A percentile compares a stretch with the other conserved stretches of the same genome.
These are phyloP conservation scores for Hygrocybe punicea DNA, from an alignment of 768 basidiomycete species.

Conservation along the genomic window DNA sequence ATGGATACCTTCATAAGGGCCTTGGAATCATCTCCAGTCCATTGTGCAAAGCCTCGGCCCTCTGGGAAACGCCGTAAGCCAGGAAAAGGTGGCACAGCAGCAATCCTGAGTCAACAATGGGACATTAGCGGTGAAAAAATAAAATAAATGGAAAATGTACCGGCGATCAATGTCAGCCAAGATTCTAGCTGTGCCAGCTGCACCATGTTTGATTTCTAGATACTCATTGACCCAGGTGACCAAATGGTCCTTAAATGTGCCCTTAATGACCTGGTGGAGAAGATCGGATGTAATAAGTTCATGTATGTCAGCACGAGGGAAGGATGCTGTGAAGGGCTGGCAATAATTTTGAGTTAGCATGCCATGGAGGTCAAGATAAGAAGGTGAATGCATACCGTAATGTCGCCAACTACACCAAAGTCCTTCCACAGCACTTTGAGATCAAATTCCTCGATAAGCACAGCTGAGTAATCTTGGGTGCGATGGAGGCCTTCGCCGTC, in stretches of 20 bases:
- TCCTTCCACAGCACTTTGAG: constrained; percentile 26
- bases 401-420: constrained; percentile 31
- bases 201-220: constrained; percentile 16
- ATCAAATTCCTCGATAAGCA: constrained; percentile 17
- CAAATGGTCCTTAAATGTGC: constrained; percentile 39
- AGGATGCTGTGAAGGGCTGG: constrained; percentile 12
- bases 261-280: constrained; percentile 37
- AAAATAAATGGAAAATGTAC: neutral
- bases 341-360: neutral
- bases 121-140: neutral
- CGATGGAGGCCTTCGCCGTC: constrained; percentile 21
- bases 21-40: too few relatives aligned
- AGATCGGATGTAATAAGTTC: constrained; percentile 30
- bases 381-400: constrained; percentile 24
- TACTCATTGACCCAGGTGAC: constrained; percentile 33
- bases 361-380: neutral
- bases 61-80: constrained; percentile 9
- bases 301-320: constrained; percentile 38
- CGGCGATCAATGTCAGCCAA: constrained; percentile 31
- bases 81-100: constrained; percentile 4
- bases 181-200: constrained; percentile 17
- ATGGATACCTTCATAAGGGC: too few relatives aligned
- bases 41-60: constrained; percentile 10
- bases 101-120: neutral
- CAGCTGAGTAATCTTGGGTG: constrained; percentile 17